Base-by-base conservation (phyloP, 1,284 basidiomycete genomes). In the Ganoderma resinaceum region DNA sequence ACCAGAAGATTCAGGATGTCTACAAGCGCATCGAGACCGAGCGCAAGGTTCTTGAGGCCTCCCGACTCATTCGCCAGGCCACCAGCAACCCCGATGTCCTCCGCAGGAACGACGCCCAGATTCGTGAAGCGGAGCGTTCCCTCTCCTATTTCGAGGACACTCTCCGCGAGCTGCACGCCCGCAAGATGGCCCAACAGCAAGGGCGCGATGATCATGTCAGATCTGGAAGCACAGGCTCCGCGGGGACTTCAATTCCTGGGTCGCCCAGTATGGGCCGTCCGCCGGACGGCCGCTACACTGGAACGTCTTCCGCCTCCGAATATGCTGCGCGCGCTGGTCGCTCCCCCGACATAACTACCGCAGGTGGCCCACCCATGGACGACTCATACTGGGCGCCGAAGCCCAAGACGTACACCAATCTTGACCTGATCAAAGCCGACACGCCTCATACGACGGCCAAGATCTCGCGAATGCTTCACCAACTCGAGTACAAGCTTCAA, bases 401-500 rank as follows among this genome's bases (percentile, higher is more conserved):
- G 77, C 82, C 83, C 72, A 93, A 91, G 79, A 85, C 86, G 61
- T 90, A 90, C 78, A 88, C 89, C 72, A 94, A 94, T 77, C 85
- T 95, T 69, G 98, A 99, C 85, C 85, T 99, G 73, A 95, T 98
- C 82, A 97, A 97, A 81, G 96, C 97, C 74, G 98, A 99, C 82
- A 97, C 97, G 46, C 97, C 97, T 26, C 91, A 97, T 78, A 97
- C 96, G 29, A 94, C 96, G 6, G 94, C 95, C 72, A 99, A 98
- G 85, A 99, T 99, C 80, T 95, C 96, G 59, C 91, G 92, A 75
- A 99, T 99, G 97, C 89, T 99, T 67, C 96, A 99, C 81, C 97
- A 99, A 82, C 91, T 99, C 74, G 97, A 99, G 81, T 99, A 98
- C 89, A 99, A 99, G 84, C 91, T 99, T 63, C 95, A 97, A 81